A percentile compares a stretch with the other conserved stretches of the same genome.
Evolutionary conservation across 2,329 filamentous ascomycete species (phyloP).

Genomic region (Didymella lethalis): DNA sequence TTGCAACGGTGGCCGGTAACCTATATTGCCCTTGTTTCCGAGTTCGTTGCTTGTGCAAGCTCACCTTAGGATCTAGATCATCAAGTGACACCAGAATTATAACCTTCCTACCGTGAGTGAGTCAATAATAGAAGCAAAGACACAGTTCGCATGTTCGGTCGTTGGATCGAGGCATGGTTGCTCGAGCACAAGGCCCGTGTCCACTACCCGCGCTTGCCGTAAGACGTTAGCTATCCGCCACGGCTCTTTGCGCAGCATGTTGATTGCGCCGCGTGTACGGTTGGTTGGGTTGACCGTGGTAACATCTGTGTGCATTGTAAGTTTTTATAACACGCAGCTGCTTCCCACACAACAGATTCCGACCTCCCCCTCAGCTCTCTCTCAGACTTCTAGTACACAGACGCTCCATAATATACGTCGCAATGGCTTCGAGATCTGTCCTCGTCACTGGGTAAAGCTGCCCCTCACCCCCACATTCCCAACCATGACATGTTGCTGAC

Average conservation of each 20-base stretch:
- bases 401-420: constrained; percentile 15
- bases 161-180: constrained; percentile 8
- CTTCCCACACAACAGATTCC: constrained; percentile 7
- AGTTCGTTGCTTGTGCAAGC: background rate
- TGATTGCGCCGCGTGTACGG: constrained; percentile 8
- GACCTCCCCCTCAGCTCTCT: background rate
- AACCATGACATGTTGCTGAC: constrained; percentile 16
- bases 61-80: background rate
- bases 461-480: constrained; percentile 40
- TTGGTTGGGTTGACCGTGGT: constrained; percentile 19
- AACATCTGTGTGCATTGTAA: constrained; percentile 25
- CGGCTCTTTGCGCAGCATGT: background rate
- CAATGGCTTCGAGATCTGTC: constrained; percentile 85
- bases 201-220: constrained; percentile 14
- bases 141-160: constrained; percentile 1
- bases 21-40: constrained; percentile 1
- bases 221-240: constrained; percentile 31
- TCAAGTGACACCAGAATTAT: background rate
- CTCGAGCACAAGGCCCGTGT: background rate
- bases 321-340: constrained; percentile 31
- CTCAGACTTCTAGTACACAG: background rate
- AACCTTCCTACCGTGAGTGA: background rate
- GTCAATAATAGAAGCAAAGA: constrained; percentile 1
- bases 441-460: constrained; percentile 85
- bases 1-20: constrained; percentile 2